These are phyloP conservation scores for Penicillium expansum DNA, from an alignment of 2,329 filamentous ascomycete genomes.

Conservation along the genomic window DNA sequence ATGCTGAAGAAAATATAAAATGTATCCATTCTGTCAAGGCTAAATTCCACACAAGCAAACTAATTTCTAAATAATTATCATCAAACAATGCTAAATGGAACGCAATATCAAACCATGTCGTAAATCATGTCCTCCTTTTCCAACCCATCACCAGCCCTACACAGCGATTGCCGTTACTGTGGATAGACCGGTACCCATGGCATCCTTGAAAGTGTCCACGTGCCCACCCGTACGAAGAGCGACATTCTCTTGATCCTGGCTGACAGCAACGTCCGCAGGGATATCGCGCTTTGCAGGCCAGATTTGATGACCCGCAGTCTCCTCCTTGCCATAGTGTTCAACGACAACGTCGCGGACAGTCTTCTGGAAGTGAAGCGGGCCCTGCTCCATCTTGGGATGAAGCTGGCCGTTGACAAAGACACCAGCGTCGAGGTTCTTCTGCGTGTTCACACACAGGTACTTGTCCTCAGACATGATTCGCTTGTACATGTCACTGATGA, in stretches of 20 bases:
- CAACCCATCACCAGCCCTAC: background rate
- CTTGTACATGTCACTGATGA: slow-evolving; percentile 61
- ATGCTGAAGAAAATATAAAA: background rate
- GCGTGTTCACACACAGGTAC: slow-evolving; percentile 57
- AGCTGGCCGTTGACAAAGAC: slow-evolving; percentile 63
- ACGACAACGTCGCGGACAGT: slow-evolving; percentile 51
- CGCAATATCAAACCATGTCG: background rate
- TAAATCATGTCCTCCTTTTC: background rate
- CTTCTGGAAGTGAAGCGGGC: slow-evolving; percentile 58
- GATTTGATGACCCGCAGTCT: slow-evolving; percentile 47
- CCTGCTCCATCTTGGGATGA: slow-evolving; percentile 60
- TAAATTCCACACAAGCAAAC: background rate
- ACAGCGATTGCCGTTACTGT: background rate
- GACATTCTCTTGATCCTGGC: background rate
- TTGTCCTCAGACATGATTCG: slow-evolving; percentile 66
- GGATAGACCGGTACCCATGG: background rate
- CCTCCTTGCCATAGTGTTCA: slow-evolving; percentile 49
- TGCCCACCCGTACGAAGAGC: background rate
- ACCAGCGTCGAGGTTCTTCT: slow-evolving; percentile 61
- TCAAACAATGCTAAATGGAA: background rate
- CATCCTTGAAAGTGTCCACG: background rate
- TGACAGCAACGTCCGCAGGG: background rate
- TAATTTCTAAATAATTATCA: background rate
- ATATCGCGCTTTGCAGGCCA: slow-evolving; percentile 46
- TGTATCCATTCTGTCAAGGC: background rate